A percentile compares a stretch with the other conserved stretches of the same genome.
These are phyloP conservation scores for Colletotrichum aenigma DNA, from an alignment of 2,329 filamentous ascomycete genomes.

Conservation along the genomic window DNA sequence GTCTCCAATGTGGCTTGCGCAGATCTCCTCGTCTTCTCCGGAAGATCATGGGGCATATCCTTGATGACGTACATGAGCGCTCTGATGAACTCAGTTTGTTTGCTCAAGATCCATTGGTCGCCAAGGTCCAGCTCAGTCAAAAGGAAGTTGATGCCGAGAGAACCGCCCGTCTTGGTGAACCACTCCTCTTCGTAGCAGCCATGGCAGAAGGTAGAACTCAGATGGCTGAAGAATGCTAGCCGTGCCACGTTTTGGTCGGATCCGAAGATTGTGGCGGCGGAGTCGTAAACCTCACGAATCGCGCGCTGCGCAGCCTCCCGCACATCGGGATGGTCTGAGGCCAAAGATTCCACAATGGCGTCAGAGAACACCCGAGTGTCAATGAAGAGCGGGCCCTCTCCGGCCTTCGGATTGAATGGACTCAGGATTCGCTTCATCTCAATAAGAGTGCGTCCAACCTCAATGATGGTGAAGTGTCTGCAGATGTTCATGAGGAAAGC, in stretches of 20 bases:
- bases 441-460: conserved; percentile 84
- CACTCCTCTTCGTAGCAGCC: conserved; percentile 97
- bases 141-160: conserved; percentile 85
- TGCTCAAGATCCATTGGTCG: conserved; percentile 79
- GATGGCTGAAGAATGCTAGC: conserved; percentile 82
- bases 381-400: conserved; percentile 85
- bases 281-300: conserved; percentile 78
- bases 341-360: conserved; percentile 86
- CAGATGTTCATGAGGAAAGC: conserved; percentile 81
- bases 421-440: conserved; percentile 77
- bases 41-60: conserved; percentile 93
- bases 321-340: conserved; percentile 81
- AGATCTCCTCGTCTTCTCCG: conserved; percentile 83
- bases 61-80: conserved; percentile 98
- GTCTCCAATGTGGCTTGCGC: conserved; percentile 85
- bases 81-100: conserved; percentile 86
- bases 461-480: conserved; percentile 87
- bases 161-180: conserved; percentile 96
- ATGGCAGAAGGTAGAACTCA: conserved; percentile 87
- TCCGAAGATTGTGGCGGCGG: conserved; percentile 80
- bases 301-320: conserved; percentile 82
- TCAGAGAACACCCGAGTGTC: conserved; percentile 89
- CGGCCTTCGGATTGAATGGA: conserved; percentile 82
- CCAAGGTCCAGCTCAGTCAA: conserved; percentile 85
- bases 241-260: conserved; percentile 72